phyloP scores from a whole-genome alignment of 169 alveolate genomes.

The Toxoplasma gondii region DNA sequence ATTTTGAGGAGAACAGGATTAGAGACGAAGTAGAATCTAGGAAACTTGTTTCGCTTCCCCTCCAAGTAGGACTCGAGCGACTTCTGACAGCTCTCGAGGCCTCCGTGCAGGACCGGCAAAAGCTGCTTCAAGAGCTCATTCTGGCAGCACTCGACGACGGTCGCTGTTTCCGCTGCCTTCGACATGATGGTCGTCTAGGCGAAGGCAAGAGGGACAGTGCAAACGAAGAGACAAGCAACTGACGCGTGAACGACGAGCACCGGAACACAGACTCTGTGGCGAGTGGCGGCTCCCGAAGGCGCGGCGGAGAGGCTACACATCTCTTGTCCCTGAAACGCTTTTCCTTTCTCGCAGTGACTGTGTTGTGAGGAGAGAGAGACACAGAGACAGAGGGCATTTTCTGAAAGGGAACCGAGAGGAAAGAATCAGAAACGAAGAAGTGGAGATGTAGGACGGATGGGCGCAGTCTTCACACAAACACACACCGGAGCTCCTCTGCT shows the following conservation, averaged over 20 bases:
- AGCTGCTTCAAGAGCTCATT: constrained; percentile 94
- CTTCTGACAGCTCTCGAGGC: constrained; percentile 94
- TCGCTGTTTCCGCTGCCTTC: constrained; percentile 94
- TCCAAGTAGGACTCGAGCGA: constrained; percentile 94
- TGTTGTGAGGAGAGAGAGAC: too few species aligned
- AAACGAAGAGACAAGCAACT: not conserved
- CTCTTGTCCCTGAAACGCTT: too few species aligned
- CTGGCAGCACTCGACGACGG: constrained; percentile 93
- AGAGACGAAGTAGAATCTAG: constrained; percentile 97
- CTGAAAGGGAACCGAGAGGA: too few species aligned
- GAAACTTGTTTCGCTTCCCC: constrained; percentile 97
- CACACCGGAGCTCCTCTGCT: too few species aligned
- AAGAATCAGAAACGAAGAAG: too few species aligned
- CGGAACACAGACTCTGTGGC: too few species aligned
- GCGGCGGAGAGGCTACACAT: too few species aligned
- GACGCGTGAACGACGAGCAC: too few species aligned
- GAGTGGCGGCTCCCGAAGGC: not conserved
- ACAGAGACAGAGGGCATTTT: too few species aligned
- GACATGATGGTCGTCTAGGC: constrained; percentile 90
- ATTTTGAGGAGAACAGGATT: constrained; percentile 94
- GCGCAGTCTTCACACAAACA: too few species aligned
- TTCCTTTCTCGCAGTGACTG: too few species aligned
- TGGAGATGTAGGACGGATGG: too few species aligned
- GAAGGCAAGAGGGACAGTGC: not conserved
- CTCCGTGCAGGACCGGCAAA: constrained; percentile 91